Evolutionary conservation across 1,284 basidiomycete genomes (phyloP), one percentile per base, ranked within the genome.

Genomic region (Papiliotrema fonsecae): DNA sequence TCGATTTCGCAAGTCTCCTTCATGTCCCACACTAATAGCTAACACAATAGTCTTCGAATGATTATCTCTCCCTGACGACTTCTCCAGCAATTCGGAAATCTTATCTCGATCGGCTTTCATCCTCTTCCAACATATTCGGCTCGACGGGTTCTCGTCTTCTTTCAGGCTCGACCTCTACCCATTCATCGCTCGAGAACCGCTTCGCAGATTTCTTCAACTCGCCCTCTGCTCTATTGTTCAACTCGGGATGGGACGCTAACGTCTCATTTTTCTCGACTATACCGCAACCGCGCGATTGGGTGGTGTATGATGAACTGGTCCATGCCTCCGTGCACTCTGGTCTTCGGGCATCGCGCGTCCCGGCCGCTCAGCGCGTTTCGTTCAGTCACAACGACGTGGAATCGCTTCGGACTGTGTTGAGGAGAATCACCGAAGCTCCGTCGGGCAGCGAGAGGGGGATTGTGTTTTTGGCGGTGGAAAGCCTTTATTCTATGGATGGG

Each of bases 271-370:
- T 96, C 75, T 78, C 87, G 0, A 82, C 82, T 35, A 74, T 97
- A 0, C 91, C 92, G 0, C 88, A 91, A 58, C 70, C 77, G 0
- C 81, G 81, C 11, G 94, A 98, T 65, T 79, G 81, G 42, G 73
- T 97, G 34, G 74, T 97, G 11, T 86, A 84, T 66, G 93, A 98
- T 68, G 87, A 86, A 60, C 82, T 89, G 53, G 85, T 97, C 34
- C 94, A 97, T 65, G 94, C 93, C 0, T 86, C 83, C 2, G 88
- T 93, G 18, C 89, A 94, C 72, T 91, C 96, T 61, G 93, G 93
- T 2, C 79, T 94, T 72, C 78, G 86, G 11, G 77, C 81, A 0
- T 86, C 85, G 9, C 79, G 90, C 24, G 77, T 82, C 9, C 63
- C 64, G 3, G 53, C 6, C 10, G 50, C 31, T 55, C 67, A 52